Evolutionary conservation across 352 stramenopile genomes (phyloP).

Genomic region (Phytopythium aichiense): DNA sequence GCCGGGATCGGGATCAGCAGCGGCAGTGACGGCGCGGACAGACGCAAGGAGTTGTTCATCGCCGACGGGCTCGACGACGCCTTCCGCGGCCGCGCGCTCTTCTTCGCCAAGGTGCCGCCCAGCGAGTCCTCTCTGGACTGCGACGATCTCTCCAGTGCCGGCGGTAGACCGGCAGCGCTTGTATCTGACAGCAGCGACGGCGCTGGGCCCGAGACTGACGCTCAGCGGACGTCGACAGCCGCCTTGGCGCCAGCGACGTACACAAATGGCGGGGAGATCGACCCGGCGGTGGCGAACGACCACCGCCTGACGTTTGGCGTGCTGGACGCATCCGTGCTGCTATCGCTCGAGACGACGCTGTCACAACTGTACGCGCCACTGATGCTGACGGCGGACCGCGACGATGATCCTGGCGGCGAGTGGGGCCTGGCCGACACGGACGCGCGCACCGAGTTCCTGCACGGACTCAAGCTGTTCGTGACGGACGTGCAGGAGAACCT

Average conservation of each 20-base stretch:
- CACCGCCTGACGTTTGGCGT: slow-evolving; percentile 66
- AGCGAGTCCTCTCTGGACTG: slow-evolving; percentile 6
- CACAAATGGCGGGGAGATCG: slow-evolving; percentile 16
- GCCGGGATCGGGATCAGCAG: slow-evolving; percentile 3
- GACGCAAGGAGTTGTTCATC: slow-evolving; percentile 71
- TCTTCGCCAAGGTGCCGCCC: slow-evolving; percentile 63
- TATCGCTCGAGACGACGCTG: slow-evolving; percentile 71
- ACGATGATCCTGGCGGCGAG: slow-evolving; percentile 24
- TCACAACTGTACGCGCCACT: slow-evolving; percentile 70
- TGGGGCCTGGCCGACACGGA: slow-evolving; percentile 67
- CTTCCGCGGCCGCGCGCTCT: slow-evolving; percentile 62
- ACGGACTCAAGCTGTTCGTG: slow-evolving; percentile 74
- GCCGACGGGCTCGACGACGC: slow-evolving; percentile 73
- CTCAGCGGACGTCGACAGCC: not conserved
- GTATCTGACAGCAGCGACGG: slow-evolving; percentile 3
- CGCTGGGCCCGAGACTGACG: slow-evolving; percentile 17
- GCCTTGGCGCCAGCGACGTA: not conserved
- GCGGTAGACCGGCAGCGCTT: slow-evolving; percentile 1
- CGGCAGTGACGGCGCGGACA: slow-evolving; percentile 7
- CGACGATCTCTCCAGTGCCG: not conserved
- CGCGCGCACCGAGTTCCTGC: slow-evolving; percentile 81
- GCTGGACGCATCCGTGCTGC: slow-evolving; percentile 61
- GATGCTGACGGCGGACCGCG: slow-evolving; percentile 17
- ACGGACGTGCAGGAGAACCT: slow-evolving; percentile 87
- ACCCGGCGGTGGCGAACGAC: slow-evolving; percentile 66